These are phyloP conservation scores for Tulasnella sp. DNA, from an alignment of 768 basidiomycete genomes.

Conservation along the genomic window DNA sequence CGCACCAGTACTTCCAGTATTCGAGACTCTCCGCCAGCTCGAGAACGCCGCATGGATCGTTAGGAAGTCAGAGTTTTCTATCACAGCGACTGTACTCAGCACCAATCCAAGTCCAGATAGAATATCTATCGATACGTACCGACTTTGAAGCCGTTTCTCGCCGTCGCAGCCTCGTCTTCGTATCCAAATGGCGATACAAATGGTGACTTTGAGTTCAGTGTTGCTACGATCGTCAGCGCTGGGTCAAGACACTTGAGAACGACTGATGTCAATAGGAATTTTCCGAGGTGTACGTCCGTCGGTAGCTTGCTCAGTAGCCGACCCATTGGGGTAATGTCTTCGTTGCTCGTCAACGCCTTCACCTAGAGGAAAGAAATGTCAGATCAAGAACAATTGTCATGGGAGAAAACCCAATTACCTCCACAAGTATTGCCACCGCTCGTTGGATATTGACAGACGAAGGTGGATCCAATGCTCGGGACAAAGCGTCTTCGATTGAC, in stretches of 20 bases:
- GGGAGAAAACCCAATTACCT: too few relatives aligned
- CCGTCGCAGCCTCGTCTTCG: slow-evolving; percentile 76
- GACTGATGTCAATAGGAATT: slow-evolving; percentile 77
- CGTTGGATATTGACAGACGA: slow-evolving; percentile 75
- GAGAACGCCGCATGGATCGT: slow-evolving; percentile 86
- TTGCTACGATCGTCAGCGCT: slow-evolving; percentile 91
- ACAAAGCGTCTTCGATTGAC: slow-evolving; percentile 84
- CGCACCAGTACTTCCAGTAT: slow-evolving; percentile 40
- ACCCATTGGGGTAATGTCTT: slow-evolving; percentile 95
- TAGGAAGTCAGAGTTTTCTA: slow-evolving; percentile 91
- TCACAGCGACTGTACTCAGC: neutral
- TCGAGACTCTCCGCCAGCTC: slow-evolving; percentile 71
- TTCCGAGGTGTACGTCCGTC: slow-evolving; percentile 91
- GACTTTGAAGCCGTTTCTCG: slow-evolving; percentile 66
- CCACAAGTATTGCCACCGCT: slow-evolving; percentile 82
- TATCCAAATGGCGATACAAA: slow-evolving; percentile 83
- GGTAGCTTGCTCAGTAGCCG: slow-evolving; percentile 81
- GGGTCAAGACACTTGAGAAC: slow-evolving; percentile 87
- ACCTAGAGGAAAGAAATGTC: slow-evolving; percentile 46
- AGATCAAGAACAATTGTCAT: too few relatives aligned
- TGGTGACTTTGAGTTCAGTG: slow-evolving; percentile 85
- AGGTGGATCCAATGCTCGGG: slow-evolving; percentile 83
- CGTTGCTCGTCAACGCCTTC: slow-evolving; percentile 67
- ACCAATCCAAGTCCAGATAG: neutral
- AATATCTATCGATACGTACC: slow-evolving; percentile 37